Evolutionary conservation across 257 asterid species (phyloP), one percentile per base, ranked within the genome.

Genomic region (Solanum ossicruentum): DNA sequence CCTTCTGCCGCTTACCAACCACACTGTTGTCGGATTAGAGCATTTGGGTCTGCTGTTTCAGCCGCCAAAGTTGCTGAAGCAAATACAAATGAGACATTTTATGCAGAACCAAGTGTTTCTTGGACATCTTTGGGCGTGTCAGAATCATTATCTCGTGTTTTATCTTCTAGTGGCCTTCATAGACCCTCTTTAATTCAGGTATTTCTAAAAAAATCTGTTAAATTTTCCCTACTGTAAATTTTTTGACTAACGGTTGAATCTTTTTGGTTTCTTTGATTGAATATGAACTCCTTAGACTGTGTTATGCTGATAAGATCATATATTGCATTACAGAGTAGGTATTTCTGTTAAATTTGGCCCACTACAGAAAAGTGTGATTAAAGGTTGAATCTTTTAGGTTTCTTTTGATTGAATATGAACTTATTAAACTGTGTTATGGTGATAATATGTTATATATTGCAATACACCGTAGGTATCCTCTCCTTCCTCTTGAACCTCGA

Each of bases 151-250:
- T 91, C 94, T 23, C 92, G 88, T 43, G 94, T 95, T 72, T 91
- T 97, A 49, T 84, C 90, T 77, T 86, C 88, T 85, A 86, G 84
- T 92, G 98, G 96, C 70, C 91, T 97, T 85, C 89, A 82, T 36
- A 92, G 99, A 79, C 99, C 99, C 49, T 97, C 98, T 32, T 82
- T 91, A 80, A 92, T 97, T 86, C 99, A 95, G 99, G 99, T 97
- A 36, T 85, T 36, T 45, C 47, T 13, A 20, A 3, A 65, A 4
- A 36, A 36, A 36, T 3, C 13, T 23, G 8, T 49, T 75, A 75
- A 23, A 2, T 73, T 75, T 23, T 47, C 41, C 13, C 17, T 3
- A 21, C 8, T 72, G 45, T 43, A 45, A 6, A 28, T 7, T 47
- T 21, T 47, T 3, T 47, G n/a, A 10, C 8, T 52, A 17, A 52